Conservation (phyloP, 331 rosid genomes). For the Malus hybrid region DNA sequence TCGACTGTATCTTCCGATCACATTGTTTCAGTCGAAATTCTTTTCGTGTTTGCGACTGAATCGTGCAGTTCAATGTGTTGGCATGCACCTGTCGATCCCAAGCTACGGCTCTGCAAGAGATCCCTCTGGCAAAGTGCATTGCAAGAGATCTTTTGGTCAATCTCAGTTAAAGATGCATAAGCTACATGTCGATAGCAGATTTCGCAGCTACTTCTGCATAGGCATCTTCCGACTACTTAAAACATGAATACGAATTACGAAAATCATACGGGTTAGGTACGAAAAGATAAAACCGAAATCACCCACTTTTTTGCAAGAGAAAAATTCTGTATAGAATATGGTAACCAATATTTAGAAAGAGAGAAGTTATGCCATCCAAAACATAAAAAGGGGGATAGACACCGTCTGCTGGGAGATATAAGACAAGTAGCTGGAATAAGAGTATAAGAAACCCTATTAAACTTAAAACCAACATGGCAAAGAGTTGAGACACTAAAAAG, state of each 20-base stretch:
- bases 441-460: constrained; percentile 9
- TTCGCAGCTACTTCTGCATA: constrained; percentile 13
- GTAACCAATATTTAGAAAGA: constrained; percentile 7
- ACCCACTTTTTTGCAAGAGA: background rate
- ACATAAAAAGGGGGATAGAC: constrained; percentile 6
- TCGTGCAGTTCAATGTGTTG: background rate
- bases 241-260: background rate
- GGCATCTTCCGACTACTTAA: background rate
- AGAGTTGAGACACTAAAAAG: background rate
- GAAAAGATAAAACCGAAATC: background rate
- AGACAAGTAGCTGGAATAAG: background rate
- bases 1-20: background rate
- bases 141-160: background rate
- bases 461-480: background rate
- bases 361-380: constrained; percentile 7
- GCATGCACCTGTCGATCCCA: background rate
- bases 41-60: background rate
- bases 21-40: background rate
- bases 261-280: background rate
- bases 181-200: constrained; percentile 4
- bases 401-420: background rate
- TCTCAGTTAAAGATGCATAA: background rate
- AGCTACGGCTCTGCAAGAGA: background rate
- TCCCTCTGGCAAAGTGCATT: background rate
- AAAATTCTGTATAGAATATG: constrained; percentile 6